Evolutionary conservation across 805 yeast genomes (phyloP), one percentile per base, ranked within the genome.

Genomic region (Jamesozyma lodderae): DNA sequence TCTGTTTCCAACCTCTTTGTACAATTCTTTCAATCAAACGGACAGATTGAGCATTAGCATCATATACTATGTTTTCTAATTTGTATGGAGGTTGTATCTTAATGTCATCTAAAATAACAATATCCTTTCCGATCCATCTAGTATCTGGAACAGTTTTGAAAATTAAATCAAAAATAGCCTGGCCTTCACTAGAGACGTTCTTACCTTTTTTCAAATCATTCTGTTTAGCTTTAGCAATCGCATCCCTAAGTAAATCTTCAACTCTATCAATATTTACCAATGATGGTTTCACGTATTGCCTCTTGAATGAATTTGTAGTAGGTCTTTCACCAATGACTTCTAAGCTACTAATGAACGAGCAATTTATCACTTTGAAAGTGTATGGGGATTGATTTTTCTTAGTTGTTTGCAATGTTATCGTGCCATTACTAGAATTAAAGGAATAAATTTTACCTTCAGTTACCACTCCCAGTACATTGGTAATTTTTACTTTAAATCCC

Each of bases 381-480:
- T 55, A 40, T 41, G 51, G 46, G 38, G 44, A 34, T 31, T 47
- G 36, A 38, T 38, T 36, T 38, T 52, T 49, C 42, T 43, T 52
- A 13, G 45, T 35, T 3, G 53, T 48, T 33, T 49, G 53, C 7
- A 55, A 63, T 40, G 66, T 60, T 1, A 67, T 45, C 1, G 66
- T 55, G 23, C 46, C 48, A 45, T 62, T 38, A 66, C 68, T 39
- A 6, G 77, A 64, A 41, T 75, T 72, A 54, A 72, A 79, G 8
- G 86, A 70, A 54, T 76, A 79, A 27, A 83, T 69, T 23, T 69
- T 62, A 1, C 92, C 94, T n/a, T 67, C 65, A 37, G 76, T 65
- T 7, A 66, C 64, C 20, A 69, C 67, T 50, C 80, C 85, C 33
- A 76, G 61, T 6, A 71, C 62, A 36, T 83, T 82, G 10, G 73